These are phyloP conservation scores for Aquilaria malaccensis DNA, from an alignment of 345 rosid species.

Conservation along the genomic window DNA sequence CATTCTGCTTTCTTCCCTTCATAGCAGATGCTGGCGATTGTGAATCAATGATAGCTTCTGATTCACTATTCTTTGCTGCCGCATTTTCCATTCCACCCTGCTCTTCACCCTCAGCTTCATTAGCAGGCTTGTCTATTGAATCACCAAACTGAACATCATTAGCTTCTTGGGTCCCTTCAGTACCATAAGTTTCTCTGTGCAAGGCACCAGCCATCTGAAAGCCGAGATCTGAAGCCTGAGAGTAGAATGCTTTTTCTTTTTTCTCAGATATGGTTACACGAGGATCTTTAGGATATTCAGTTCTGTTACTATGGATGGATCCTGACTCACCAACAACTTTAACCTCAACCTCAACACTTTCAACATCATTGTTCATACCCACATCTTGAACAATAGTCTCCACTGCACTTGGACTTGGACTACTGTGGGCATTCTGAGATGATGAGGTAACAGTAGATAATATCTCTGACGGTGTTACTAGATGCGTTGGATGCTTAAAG, in stretches of 20 bases:
- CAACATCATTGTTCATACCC: slow-evolving; percentile 30
- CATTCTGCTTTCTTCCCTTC: slow-evolving; percentile 50
- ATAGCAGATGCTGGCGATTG: slow-evolving; percentile 27
- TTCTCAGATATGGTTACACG: slow-evolving; percentile 26
- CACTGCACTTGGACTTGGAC: slow-evolving; percentile 26
- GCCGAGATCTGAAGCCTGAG: slow-evolving; percentile 66
- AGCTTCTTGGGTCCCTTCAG: slow-evolving; percentile 28
- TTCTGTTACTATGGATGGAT: slow-evolving; percentile 25
- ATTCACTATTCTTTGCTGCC: slow-evolving; percentile 29
- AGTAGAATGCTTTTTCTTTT: slow-evolving; percentile 50
- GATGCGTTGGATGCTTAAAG: slow-evolving; percentile 62
- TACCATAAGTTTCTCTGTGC: slow-evolving; percentile 25
- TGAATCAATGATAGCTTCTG: slow-evolving; percentile 20
- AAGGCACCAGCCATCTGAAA: slow-evolving; percentile 50
- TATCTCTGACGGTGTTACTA: slow-evolving; percentile 67
- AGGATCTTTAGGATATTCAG: slow-evolving; percentile 27
- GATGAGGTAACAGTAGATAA: slow-evolving; percentile 39
- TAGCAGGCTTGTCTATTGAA: slow-evolving; percentile 24
- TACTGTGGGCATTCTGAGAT: slow-evolving; percentile 36
- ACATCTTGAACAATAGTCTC: slow-evolving; percentile 40
- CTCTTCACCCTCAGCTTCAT: slow-evolving; percentile 24
- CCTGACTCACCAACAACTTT: slow-evolving; percentile 50
- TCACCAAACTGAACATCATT: slow-evolving; percentile 21
- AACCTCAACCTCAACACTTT: slow-evolving; percentile 40
- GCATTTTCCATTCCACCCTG: slow-evolving; percentile 26